phyloP scores from a whole-genome alignment of 2,329 filamentous ascomycete species.

The Elsinoe fawcettii region DNA sequence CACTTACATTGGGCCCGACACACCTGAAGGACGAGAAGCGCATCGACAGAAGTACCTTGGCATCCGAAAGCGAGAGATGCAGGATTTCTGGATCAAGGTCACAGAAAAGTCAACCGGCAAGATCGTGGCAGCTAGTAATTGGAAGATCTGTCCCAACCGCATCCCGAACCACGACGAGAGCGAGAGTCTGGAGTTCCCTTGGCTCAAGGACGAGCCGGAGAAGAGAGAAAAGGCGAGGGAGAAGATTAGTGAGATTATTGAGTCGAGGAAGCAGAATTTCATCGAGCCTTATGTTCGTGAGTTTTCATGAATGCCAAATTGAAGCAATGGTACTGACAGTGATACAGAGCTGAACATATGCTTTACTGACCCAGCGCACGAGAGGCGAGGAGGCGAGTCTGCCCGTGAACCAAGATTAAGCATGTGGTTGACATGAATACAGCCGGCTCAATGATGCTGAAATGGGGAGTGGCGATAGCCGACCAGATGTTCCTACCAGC shows the following conservation, averaged over 20 bases:
- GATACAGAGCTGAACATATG: constrained; percentile 29
- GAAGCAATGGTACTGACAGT: too few relatives aligned
- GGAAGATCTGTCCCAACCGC: constrained; percentile 23
- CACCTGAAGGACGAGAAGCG: constrained; percentile 13
- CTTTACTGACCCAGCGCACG: constrained; percentile 31
- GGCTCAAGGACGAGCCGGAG: constrained; percentile 18
- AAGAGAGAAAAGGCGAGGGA: constrained; percentile 8
- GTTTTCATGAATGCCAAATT: too few relatives aligned
- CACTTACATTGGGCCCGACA: constrained; percentile 24
- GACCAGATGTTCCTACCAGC: constrained; percentile 26
- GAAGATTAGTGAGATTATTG: constrained; percentile 14
- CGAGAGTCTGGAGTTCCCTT: constrained; percentile 5
- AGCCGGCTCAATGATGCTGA: constrained; percentile 31
- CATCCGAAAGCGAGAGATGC: constrained; percentile 20
- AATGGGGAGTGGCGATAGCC: constrained; percentile 33
- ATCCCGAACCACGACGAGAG: constrained; percentile 18
- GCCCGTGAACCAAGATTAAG: not conserved
- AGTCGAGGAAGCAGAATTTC: constrained; percentile 15
- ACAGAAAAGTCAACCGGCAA: constrained; percentile 22
- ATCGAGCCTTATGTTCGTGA: constrained; percentile 19
- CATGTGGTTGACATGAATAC: not conserved
- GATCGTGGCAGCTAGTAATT: constrained; percentile 28
- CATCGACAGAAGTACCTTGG: constrained; percentile 18
- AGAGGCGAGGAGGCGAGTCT: constrained; percentile 26
- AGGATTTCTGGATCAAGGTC: constrained; percentile 28